Percentiles rank a stretch among this genome's conserved stretches.
Conservation (phyloP, 768 basidiomycete species). For the Leccinum rimulosum region DNA sequence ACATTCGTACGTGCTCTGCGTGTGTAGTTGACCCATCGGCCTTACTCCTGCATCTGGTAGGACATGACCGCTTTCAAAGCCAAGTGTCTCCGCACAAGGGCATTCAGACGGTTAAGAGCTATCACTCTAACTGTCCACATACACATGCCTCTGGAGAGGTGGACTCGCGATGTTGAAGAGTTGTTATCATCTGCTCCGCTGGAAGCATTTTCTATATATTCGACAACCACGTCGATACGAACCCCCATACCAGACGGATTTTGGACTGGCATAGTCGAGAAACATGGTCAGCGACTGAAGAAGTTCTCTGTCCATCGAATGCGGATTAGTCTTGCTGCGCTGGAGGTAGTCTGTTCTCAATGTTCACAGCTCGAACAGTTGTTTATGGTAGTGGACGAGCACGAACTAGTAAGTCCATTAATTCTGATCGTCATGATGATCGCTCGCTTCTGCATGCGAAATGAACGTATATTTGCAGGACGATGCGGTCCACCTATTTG, state of each 20-base stretch:
- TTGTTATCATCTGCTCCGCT: constrained; percentile 52
- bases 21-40: neutral
- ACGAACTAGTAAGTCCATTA: constrained; percentile 39
- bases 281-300: constrained; percentile 50
- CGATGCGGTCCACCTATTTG: constrained; percentile 33
- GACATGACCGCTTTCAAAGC: constrained; percentile 48
- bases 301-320: constrained; percentile 66
- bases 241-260: constrained; percentile 44
- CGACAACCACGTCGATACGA: constrained; percentile 41
- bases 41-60: constrained; percentile 33
- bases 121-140: constrained; percentile 56
- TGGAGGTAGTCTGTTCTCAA: constrained; percentile 52
- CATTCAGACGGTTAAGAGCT: constrained; percentile 47
- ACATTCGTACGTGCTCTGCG: constrained; percentile 47
- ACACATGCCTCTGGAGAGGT: constrained; percentile 36
- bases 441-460: neutral
- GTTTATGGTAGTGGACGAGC: constrained; percentile 55
- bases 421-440: neutral
- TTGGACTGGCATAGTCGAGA: constrained; percentile 46
- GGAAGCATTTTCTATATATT: constrained; percentile 62
- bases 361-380: constrained; percentile 59
- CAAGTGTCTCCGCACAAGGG: constrained; percentile 33
- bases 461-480: constrained; percentile 12
- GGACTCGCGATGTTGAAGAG: constrained; percentile 42
- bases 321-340: constrained; percentile 46